Percentiles rank a stretch among this genome's conserved stretches.
phyloP scores from a whole-genome alignment of 1,284 basidiomycete genomes.

The Naganishia sp. region DNA sequence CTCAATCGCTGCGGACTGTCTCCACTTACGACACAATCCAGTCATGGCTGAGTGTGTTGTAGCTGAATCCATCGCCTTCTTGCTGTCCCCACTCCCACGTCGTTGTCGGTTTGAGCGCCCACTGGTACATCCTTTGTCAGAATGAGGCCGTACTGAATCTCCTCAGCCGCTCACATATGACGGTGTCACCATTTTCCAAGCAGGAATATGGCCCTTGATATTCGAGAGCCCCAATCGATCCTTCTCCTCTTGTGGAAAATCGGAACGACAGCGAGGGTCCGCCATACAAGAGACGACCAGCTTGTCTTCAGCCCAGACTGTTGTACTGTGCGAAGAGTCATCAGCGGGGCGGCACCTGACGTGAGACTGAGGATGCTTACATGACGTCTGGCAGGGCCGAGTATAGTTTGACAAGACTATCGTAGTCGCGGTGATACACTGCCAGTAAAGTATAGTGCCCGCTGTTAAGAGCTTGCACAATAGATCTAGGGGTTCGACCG shows the following conservation, averaged over 20 bases:
- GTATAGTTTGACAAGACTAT: constrained; percentile 9
- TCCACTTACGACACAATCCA: constrained; percentile 14
- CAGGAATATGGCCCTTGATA: neutral
- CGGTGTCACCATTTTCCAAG: constrained; percentile 20
- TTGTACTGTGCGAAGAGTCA: neutral
- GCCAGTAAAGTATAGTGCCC: constrained; percentile 8
- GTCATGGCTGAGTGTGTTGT: constrained; percentile 20
- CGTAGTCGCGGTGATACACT: neutral
- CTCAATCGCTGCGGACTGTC: neutral
- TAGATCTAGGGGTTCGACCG: neutral
- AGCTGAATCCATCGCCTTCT: constrained; percentile 5
- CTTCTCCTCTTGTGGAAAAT: constrained; percentile 3
- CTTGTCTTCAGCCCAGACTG: constrained; percentile 11
- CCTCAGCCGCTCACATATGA: constrained; percentile 9
- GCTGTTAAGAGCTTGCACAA: constrained; percentile 1
- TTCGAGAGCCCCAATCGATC: neutral
- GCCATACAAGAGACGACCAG: constrained; percentile 17
- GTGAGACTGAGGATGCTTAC: neutral
- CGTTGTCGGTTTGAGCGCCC: constrained; percentile 2
- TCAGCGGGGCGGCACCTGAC: neutral
- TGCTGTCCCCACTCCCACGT: constrained; percentile 10
- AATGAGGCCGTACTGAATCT: neutral
- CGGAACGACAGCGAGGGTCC: constrained; percentile 12
- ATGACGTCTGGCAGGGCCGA: constrained; percentile 17
- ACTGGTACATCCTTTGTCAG: neutral